Conservation (phyloP, 352 stramenopile species). For the Globisporangium polare region DNA sequence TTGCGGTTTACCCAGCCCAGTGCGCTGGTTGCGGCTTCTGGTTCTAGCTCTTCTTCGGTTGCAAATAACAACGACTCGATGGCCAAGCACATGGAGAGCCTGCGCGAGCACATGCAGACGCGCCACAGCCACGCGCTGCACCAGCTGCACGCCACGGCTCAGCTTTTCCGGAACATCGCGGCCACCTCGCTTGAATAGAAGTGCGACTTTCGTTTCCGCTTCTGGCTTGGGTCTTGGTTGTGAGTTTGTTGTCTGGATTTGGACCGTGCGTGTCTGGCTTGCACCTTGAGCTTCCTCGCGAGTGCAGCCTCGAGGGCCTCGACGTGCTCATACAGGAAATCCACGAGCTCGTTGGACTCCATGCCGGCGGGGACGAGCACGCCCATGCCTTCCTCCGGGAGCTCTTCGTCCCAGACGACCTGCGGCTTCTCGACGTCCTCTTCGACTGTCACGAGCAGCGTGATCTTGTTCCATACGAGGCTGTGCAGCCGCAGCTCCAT, state of each 20-base stretch:
- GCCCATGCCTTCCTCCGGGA: constrained; percentile 60
- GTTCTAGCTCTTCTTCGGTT: constrained; percentile 9
- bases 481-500: constrained; percentile 76
- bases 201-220: constrained; percentile 27
- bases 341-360: constrained; percentile 44
- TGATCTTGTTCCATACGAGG: constrained; percentile 83
- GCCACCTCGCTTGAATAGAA: constrained; percentile 59
- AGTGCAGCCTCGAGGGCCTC: constrained; percentile 60
- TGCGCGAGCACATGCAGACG: constrained; percentile 17
- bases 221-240: not conserved
- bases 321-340: constrained; percentile 59
- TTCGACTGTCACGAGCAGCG: constrained; percentile 60
- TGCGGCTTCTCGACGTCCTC: constrained; percentile 27
- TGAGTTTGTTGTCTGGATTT: constrained; percentile 6
- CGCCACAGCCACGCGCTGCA: constrained; percentile 3
- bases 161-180: constrained; percentile 42
- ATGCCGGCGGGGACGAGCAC: constrained; percentile 64
- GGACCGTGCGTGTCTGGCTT: constrained; percentile 10
- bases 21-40: constrained; percentile 5
- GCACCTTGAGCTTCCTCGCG: constrained; percentile 22
- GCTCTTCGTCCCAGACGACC: constrained; percentile 45
- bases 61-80: constrained; percentile 11
- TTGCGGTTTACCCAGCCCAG: constrained; percentile 43
- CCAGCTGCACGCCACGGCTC: constrained; percentile 18
- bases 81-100: constrained; percentile 17